Percentiles rank a stretch among this genome's conserved stretches.
phyloP scores from a whole-genome alignment of 805 yeast species.

The Starmerella apis region DNA sequence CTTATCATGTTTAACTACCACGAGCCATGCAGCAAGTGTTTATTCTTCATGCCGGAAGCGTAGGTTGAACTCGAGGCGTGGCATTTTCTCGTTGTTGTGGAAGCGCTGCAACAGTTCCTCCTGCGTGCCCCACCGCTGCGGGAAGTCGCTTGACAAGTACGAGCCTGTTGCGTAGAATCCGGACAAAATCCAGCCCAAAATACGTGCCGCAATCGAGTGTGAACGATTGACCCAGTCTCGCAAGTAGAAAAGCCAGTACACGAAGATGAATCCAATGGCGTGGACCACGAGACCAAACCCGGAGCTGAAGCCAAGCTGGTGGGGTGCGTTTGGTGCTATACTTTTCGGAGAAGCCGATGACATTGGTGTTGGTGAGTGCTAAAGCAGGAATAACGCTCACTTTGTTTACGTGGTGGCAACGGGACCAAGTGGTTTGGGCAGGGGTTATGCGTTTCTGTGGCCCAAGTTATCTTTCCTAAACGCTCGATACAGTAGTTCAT shows the following conservation, averaged over 20 bases:
- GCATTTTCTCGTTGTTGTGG: not conserved
- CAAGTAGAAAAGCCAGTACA: constrained; percentile 2
- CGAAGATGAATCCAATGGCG: constrained; percentile 2
- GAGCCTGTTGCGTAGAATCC: not conserved
- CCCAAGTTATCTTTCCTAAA: too few species aligned
- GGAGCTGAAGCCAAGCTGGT: not conserved
- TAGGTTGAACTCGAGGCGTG: too few species aligned
- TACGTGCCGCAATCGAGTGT: not conserved
- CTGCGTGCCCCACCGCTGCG: constrained; percentile 1
- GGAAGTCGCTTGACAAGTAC: not conserved
- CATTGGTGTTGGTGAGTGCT: not conserved
- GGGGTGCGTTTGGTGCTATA: not conserved
- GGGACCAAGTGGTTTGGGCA: too few species aligned
- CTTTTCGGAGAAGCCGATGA: too few species aligned
- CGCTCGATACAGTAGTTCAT: too few species aligned
- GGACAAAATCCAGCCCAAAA: not conserved
- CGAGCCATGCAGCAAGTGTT: too few species aligned
- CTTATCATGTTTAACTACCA: not conserved
- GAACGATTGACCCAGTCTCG: constrained; percentile 8
- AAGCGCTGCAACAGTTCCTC: constrained; percentile 3
- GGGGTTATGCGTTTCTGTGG: too few species aligned
- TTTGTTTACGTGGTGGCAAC: too few species aligned
- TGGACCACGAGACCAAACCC: not conserved
- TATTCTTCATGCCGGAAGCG: too few species aligned
- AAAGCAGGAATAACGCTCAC: too few species aligned